These are phyloP conservation scores for Aspergillus arachidicola DNA, from an alignment of 2,329 filamentous ascomycete genomes.

Conservation along the genomic window DNA sequence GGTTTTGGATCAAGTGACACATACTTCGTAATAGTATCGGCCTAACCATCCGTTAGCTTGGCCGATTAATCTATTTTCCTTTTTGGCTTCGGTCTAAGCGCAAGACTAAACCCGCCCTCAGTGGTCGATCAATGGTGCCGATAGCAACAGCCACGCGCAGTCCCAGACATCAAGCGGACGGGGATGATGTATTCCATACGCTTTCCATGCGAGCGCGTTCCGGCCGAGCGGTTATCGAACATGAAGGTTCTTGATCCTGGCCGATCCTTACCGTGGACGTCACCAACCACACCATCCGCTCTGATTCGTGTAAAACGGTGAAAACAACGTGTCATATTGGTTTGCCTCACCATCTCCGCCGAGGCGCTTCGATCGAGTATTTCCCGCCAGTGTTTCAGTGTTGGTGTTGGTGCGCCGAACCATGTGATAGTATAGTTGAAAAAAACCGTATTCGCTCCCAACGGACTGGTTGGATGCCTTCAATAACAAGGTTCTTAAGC, in stretches of 20 bases:
- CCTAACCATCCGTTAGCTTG: slow-evolving; percentile 3
- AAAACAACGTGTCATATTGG: slow-evolving; percentile 19
- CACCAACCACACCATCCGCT: slow-evolving; percentile 12
- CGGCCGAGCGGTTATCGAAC: slow-evolving; percentile 10
- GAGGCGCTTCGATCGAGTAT: slow-evolving; percentile 15
- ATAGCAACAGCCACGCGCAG: not conserved
- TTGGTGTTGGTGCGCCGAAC: slow-evolving; percentile 15
- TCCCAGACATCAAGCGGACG: not conserved
- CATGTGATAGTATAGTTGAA: slow-evolving; percentile 15
- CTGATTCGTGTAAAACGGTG: slow-evolving; percentile 10
- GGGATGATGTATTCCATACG: not conserved
- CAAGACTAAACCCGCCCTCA: not conserved
- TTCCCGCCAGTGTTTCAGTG: slow-evolving; percentile 19
- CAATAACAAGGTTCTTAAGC: not conserved
- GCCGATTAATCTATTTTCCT: slow-evolving; percentile 8
- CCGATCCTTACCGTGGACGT: slow-evolving; percentile 23
- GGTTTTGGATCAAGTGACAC: slow-evolving; percentile 13
- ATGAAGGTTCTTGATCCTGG: slow-evolving; percentile 23
- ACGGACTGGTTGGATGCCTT: slow-evolving; percentile 1
- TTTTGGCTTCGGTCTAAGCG: slow-evolving; percentile 7
- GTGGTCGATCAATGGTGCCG: slow-evolving; percentile 5
- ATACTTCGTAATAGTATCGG: slow-evolving; percentile 9
- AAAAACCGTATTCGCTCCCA: not conserved
- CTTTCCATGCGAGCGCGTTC: slow-evolving; percentile 12
- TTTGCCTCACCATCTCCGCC: slow-evolving; percentile 20